Evolutionary conservation across 805 yeast genomes (phyloP).

Genomic region (Sugiyamaella valdiviana): DNA sequence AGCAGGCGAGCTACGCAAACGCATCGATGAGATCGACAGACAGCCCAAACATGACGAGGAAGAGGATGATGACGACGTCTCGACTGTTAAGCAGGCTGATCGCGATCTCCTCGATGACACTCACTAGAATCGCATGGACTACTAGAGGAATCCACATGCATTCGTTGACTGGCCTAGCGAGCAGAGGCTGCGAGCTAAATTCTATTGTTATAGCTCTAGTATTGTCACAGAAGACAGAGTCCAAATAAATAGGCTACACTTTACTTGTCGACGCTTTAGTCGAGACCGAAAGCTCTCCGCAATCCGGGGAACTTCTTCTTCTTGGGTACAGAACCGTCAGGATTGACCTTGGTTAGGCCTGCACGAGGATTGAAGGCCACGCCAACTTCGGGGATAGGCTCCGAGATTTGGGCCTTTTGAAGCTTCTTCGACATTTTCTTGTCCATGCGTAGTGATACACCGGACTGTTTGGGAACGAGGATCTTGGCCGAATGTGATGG

Average conservation of each 20-base stretch:
- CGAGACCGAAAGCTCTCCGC: slow-evolving; percentile 18
- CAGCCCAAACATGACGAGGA: slow-evolving; percentile 26
- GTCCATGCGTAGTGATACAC: not conserved
- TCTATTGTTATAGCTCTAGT: no score
- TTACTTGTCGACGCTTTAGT: slow-evolving; percentile 3
- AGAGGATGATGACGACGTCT: slow-evolving; percentile 28
- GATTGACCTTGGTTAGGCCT: slow-evolving; percentile 1
- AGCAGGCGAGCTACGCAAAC: slow-evolving; percentile 79
- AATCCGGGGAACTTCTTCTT: slow-evolving; percentile 22
- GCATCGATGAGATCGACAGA: slow-evolving; percentile 56
- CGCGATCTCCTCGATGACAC: slow-evolving; percentile 30
- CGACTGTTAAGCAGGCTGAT: slow-evolving; percentile 28
- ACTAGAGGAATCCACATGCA: no score
- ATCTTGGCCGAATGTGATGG: slow-evolving; percentile 27
- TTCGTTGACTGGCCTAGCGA: no score
- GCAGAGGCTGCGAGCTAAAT: no score
- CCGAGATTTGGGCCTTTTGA: not conserved
- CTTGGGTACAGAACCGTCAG: slow-evolving; percentile 11
- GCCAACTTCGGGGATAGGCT: slow-evolving; percentile 19
- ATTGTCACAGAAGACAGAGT: not conserved
- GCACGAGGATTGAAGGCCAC: slow-evolving; percentile 1
- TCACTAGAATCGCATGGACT: not conserved
- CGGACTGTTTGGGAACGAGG: slow-evolving; percentile 15
- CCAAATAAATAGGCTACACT: not conserved
- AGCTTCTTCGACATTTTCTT: not conserved